A percentile compares a stretch with the other conserved stretches of the same genome.
phyloP scores from a whole-genome alignment of 148 eudicot genomes.

The Dysphania ambrosioides region DNA sequence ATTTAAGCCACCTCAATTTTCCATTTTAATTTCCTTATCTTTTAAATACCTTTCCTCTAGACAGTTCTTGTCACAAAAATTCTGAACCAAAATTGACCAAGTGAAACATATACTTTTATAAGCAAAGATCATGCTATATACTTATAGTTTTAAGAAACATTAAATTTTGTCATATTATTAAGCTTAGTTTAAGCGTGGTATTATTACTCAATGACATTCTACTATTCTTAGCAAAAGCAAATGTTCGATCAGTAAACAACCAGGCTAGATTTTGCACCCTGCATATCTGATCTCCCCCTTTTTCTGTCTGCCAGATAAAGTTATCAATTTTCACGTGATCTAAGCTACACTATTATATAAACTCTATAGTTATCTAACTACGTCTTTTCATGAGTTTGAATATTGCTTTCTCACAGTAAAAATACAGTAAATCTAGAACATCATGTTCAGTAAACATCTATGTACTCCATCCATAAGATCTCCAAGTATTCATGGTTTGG shows the following conservation, averaged over 20 bases:
- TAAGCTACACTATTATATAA: too few relatives aligned
- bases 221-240: neutral
- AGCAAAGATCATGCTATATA: slow-evolving; percentile 12
- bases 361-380: too few relatives aligned
- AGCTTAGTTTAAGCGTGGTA: neutral
- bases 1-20: slow-evolving; percentile 26
- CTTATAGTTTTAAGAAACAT: slow-evolving; percentile 1
- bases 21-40: slow-evolving; percentile 15
- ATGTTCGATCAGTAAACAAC: neutral
- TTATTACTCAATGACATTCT: neutral
- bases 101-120: neutral
- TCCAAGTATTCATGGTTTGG: too few relatives aligned
- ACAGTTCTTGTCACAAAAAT: slow-evolving; percentile 29
- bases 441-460: too few relatives aligned
- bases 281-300: neutral
- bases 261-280: neutral
- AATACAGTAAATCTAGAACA: too few relatives aligned
- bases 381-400: too few relatives aligned
- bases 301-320: neutral
- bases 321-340: neutral
- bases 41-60: slow-evolving; percentile 27
- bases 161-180: slow-evolving; percentile 18
- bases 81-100: slow-evolving; percentile 37
- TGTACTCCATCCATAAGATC: too few relatives aligned
- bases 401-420: too few relatives aligned